These are phyloP conservation scores for Kodamaea alishanica DNA, from an alignment of 1,139 yeast genomes.

Conservation along the genomic window DNA sequence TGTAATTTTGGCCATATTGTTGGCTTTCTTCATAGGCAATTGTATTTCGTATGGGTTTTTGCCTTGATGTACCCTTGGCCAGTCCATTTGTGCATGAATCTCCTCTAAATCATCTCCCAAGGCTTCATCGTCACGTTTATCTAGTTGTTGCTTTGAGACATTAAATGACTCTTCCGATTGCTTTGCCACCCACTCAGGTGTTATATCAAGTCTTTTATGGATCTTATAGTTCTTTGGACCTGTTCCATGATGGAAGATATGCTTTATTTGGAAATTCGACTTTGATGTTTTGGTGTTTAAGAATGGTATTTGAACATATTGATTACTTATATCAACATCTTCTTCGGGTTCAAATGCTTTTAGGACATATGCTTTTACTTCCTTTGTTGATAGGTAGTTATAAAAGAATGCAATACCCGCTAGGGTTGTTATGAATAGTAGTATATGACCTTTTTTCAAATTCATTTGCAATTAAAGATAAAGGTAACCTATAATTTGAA, in stretches of 20 bases:
- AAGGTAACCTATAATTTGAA: too few relatives aligned
- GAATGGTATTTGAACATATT: not conserved
- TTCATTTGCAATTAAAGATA: too few relatives aligned
- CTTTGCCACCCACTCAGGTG: constrained; percentile 30
- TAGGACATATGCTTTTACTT: not conserved
- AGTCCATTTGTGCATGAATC: constrained; percentile 29
- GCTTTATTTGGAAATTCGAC: constrained; percentile 32
- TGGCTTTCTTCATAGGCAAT: constrained; percentile 25
- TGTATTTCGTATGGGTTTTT: constrained; percentile 44
- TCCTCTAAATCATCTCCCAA: constrained; percentile 21
- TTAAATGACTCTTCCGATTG: constrained; percentile 12
- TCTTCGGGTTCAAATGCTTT: not conserved
- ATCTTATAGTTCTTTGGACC: constrained; percentile 29
- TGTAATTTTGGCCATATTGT: constrained; percentile 26
- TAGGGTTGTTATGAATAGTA: too few relatives aligned
- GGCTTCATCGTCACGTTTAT: constrained; percentile 6
- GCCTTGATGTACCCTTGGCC: constrained; percentile 36
- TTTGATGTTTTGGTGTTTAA: constrained; percentile 1
- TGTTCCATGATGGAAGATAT: constrained; percentile 53
- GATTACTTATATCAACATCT: not conserved
- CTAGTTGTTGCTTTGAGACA: constrained; percentile 5
- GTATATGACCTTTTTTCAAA: too few relatives aligned
- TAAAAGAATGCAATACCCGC: too few relatives aligned
- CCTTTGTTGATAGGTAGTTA: too few relatives aligned
- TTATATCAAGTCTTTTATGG: constrained; percentile 48